Percentiles rank a stretch among this genome's conserved stretches.
These are phyloP conservation scores for Stylonectria norvegica DNA, from an alignment of 2,329 filamentous ascomycete species.

Conservation along the genomic window DNA sequence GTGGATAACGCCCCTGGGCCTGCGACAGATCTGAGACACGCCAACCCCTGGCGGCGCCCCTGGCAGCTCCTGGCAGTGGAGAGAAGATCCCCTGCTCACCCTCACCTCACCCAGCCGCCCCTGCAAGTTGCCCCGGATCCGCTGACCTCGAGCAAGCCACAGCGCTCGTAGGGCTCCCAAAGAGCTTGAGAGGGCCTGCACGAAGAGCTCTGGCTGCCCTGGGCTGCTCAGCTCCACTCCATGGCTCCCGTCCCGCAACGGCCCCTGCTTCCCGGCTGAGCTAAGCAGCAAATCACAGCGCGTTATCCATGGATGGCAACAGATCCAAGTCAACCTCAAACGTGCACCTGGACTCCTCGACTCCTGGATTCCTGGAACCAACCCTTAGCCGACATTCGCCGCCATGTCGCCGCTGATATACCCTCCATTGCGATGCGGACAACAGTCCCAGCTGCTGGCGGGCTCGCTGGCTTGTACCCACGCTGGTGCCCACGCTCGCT, in stretches of 20 bases:
- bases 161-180: slow-evolving; percentile 1
- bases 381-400: slow-evolving; percentile 4
- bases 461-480: neutral
- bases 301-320: slow-evolving; percentile 11
- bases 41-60: slow-evolving; percentile 14
- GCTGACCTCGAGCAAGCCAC: neutral
- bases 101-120: slow-evolving; percentile 1
- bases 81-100: slow-evolving; percentile 14
- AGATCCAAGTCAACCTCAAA: slow-evolving; percentile 29
- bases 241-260: slow-evolving; percentile 21
- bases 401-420: slow-evolving; percentile 12
- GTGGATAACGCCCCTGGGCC: slow-evolving; percentile 18
- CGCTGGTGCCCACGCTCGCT: neutral
- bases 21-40: slow-evolving; percentile 46
- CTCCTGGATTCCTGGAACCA: no score
- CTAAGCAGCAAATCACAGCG: slow-evolving; percentile 22
- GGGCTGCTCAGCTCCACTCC: slow-evolving; percentile 14
- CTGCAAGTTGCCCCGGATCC: neutral
- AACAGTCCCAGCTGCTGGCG: neutral
- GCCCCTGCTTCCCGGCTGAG: slow-evolving; percentile 12
- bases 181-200: slow-evolving; percentile 21
- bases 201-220: slow-evolving; percentile 8
- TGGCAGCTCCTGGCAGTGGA: slow-evolving; percentile 14
- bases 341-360: no score
- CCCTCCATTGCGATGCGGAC: slow-evolving; percentile 13